Percentiles rank a stretch among this genome's conserved stretches.
phyloP scores from a whole-genome alignment of 371 early-diverging fungal genomes.

The Apophysomyces elegans region DNA sequence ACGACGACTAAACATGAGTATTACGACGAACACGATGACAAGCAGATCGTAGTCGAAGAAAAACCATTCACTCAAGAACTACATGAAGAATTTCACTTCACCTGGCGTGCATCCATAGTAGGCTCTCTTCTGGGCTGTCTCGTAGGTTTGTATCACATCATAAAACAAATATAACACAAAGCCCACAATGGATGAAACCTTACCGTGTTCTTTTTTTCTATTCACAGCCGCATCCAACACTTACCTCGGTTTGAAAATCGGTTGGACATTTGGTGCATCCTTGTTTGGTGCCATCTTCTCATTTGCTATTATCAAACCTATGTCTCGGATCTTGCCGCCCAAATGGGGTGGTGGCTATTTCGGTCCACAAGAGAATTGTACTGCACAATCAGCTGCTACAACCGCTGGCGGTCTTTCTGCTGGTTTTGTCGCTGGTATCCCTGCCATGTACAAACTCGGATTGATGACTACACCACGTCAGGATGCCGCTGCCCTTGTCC shows the following conservation, averaged over 20 bases:
- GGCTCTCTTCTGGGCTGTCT: conserved; percentile 72
- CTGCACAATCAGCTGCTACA: conserved; percentile 73
- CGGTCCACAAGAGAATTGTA: conserved; percentile 72
- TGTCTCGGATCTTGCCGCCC: conserved; percentile 51
- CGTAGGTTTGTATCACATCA: conserved; percentile 45
- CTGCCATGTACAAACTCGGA: conserved; percentile 73
- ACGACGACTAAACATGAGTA: conserved; percentile 16
- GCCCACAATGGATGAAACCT: not conserved
- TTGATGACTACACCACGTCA: conserved; percentile 53
- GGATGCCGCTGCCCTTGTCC: conserved; percentile 55
- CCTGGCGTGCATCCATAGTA: conserved; percentile 68
- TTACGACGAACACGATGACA: conserved; percentile 15
- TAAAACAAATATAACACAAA: not conserved
- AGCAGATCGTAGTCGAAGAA: conserved; percentile 30
- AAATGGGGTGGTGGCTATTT: conserved; percentile 66
- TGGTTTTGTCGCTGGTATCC: conserved; percentile 72
- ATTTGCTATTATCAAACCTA: conserved; percentile 66
- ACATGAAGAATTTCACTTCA: conserved; percentile 50
- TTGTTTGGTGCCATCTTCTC: conserved; percentile 57
- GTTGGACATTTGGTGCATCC: conserved; percentile 70
- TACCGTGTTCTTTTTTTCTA: too few relatives aligned
- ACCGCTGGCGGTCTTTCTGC: conserved; percentile 75
- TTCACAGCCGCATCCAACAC: conserved; percentile 62
- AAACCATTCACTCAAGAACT: conserved; percentile 13
- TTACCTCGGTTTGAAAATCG: conserved; percentile 69